Conservation (phyloP, 257 asterid species). For the Dorcoceras hygrometricum region DNA sequence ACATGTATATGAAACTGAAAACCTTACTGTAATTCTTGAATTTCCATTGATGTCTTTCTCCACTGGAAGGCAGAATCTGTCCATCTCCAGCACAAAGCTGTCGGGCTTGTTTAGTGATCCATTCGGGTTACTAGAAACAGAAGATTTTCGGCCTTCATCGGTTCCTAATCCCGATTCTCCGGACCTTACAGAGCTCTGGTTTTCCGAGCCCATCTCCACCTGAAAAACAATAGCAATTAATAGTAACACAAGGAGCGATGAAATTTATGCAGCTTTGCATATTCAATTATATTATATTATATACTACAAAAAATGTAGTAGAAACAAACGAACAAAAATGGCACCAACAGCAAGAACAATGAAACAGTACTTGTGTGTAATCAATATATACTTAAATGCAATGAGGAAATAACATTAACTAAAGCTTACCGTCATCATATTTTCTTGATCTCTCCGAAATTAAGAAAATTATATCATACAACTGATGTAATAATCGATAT, state of each 20-base stretch:
- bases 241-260: background rate
- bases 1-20: background rate
- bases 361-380: conserved; percentile 25
- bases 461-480: conserved; percentile 21
- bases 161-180: conserved; percentile 33
- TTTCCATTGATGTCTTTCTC: conserved; percentile 48
- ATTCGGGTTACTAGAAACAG: conserved; percentile 34
- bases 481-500: no score
- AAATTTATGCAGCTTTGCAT: no score
- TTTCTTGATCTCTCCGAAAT: conserved; percentile 23
- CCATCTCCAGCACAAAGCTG: conserved; percentile 70
- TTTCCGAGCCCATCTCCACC: conserved; percentile 42
- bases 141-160: conserved; percentile 32
- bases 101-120: conserved; percentile 35
- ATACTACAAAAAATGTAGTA: no score
- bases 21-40: conserved; percentile 63
- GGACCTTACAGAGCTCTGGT: conserved; percentile 23
- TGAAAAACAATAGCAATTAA: conserved; percentile 18
- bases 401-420: background rate
- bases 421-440: conserved; percentile 36
- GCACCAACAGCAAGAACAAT: conserved; percentile 12
- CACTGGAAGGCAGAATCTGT: conserved; percentile 45
- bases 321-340: background rate
- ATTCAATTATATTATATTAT: no score
- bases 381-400: conserved; percentile 2